Conservation (phyloP, 2,329 filamentous ascomycete genomes). For the Hymenoscyphus fructigenus region DNA sequence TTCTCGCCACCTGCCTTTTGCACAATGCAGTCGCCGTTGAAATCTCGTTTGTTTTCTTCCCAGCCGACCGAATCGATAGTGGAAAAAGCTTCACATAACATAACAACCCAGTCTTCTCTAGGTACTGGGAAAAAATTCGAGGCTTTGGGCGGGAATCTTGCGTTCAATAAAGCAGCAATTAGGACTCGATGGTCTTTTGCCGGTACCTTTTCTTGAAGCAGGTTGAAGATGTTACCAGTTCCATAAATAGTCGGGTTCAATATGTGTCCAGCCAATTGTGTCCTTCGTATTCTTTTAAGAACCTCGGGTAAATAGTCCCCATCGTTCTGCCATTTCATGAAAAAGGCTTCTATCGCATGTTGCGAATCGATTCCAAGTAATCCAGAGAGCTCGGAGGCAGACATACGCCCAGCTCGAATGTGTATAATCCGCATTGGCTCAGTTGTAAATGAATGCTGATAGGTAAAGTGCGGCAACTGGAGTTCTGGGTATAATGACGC, state of each 20-base stretch:
- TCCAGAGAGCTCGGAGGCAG: neutral
- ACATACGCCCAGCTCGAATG: neutral
- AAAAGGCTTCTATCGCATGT: neutral
- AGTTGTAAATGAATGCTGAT: neutral
- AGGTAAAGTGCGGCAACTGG: neutral
- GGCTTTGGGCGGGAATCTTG: neutral
- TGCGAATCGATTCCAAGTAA: neutral
- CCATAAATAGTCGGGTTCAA: neutral
- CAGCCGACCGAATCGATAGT: neutral
- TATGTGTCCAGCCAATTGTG: neutral
- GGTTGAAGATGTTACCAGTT: neutral
- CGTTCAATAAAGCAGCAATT: neutral
- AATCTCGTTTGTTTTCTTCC: neutral
- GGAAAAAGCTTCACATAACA: neutral
- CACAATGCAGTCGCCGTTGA: neutral
- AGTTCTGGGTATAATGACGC: neutral
- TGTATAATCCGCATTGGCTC: neutral
- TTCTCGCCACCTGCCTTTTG: neutral
- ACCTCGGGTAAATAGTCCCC: neutral
- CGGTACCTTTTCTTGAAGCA: neutral
- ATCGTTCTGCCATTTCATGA: neutral
- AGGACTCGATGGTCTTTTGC: neutral
- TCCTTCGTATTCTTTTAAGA: neutral
- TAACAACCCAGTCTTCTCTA: neutral
- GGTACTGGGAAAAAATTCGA: neutral